These are phyloP conservation scores for Chlamydomonas incerta DNA, from an alignment of 139 green algal genomes.

Conservation along the genomic window DNA sequence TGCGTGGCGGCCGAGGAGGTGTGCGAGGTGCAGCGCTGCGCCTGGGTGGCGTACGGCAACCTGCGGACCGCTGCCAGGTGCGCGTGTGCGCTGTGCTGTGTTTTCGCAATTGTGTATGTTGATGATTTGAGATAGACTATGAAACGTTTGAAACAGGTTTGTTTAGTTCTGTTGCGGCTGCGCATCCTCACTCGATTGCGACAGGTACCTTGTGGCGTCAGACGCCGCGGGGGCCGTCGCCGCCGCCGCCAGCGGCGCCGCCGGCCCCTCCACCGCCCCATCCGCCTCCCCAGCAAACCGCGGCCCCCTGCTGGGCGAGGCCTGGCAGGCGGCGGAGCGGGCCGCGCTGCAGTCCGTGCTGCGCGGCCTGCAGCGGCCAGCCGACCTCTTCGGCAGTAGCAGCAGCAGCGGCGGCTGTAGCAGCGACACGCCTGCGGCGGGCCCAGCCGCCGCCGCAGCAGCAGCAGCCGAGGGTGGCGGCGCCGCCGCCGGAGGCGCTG, in stretches of 20 bases:
- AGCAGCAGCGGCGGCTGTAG: background rate
- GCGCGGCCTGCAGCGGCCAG: background rate
- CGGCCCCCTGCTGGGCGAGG: too few relatives aligned
- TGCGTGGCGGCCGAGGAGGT: background rate
- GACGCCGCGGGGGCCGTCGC: background rate
- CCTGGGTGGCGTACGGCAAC: constrained; percentile 28
- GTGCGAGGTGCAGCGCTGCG: constrained; percentile 36
- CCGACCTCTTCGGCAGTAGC: background rate
- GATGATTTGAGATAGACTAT: too few relatives aligned
- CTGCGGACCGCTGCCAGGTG: constrained; percentile 19
- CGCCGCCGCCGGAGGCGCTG: background rate
- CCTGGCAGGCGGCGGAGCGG: constrained; percentile 17
- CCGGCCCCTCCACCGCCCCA: too few relatives aligned
- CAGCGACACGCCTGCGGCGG: too few relatives aligned
- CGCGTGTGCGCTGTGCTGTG: too few relatives aligned
- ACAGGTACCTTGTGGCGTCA: background rate
- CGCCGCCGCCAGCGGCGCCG: background rate
- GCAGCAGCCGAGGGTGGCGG: background rate
- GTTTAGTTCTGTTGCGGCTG: too few relatives aligned
- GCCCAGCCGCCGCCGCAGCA: too few relatives aligned
- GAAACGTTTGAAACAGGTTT: too few relatives aligned
- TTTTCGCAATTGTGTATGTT: too few relatives aligned
- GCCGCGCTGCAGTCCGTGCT: background rate
- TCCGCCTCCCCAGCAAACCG: too few relatives aligned
- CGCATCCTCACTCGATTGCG: too few relatives aligned